Conservation (phyloP, 164 flowering plant species). For the Tinospora cordifolia region DNA sequence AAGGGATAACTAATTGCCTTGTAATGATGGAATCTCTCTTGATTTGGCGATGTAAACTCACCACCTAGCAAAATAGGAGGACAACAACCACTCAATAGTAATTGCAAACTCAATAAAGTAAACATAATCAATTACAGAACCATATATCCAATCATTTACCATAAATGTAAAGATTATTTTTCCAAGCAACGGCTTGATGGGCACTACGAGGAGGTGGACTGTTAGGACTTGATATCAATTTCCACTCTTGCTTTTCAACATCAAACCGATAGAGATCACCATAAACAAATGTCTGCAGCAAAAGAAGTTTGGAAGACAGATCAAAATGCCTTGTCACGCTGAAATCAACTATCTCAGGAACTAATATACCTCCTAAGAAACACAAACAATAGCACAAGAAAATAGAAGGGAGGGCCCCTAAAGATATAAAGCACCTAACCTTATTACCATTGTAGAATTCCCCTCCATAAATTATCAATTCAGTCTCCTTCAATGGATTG, state of each 20-base stretch:
- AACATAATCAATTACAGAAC: neutral
- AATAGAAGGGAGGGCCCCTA: neutral
- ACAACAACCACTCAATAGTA: neutral
- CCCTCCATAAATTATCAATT: conserved; percentile 85
- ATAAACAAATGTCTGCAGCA: conserved; percentile 82
- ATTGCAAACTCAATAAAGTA: conserved; percentile 1
- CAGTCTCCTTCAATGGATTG: conserved; percentile 89
- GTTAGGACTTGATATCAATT: conserved; percentile 86
- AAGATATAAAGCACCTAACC: conserved; percentile 34
- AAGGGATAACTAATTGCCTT: conserved; percentile 44
- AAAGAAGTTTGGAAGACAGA: neutral
- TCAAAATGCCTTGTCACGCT: too few relatives aligned
- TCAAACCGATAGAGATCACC: conserved; percentile 88
- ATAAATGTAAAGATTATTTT: conserved; percentile 78
- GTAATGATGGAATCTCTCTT: conserved; percentile 98
- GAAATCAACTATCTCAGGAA: neutral
- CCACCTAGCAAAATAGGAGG: conserved; percentile 61
- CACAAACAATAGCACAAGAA: neutral
- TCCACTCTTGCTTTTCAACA: conserved; percentile 89
- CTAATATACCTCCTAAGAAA: neutral
- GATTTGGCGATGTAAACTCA: conserved; percentile 97
- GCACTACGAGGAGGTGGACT: conserved; percentile 99
- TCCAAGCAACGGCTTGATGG: conserved; percentile 95
- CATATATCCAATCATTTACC: conserved; percentile 32
- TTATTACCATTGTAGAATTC: conserved; percentile 95